Evolutionary conservation across 768 basidiomycete genomes (phyloP).

Genomic region (Pleurotus djamor): DNA sequence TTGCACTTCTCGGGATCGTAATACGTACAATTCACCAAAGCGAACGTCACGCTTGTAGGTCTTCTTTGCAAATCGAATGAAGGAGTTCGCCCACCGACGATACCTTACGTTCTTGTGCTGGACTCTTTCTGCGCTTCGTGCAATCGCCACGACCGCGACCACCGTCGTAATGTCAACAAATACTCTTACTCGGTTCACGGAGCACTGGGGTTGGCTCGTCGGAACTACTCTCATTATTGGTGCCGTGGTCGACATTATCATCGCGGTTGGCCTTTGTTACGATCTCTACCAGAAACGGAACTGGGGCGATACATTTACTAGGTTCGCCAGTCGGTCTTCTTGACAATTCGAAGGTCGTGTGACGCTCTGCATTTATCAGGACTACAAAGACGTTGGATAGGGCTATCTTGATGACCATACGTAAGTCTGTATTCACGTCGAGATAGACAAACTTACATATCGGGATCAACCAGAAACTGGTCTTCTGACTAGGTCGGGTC

Average conservation of each 20-base stretch:
- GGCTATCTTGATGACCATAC: conserved; percentile 9
- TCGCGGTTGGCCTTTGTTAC: conserved; percentile 27
- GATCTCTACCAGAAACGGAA: conserved; percentile 20
- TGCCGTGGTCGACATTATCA: conserved; percentile 24
- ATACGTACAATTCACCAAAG: too few species aligned
- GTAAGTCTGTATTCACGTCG: background rate
- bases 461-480: conserved; percentile 5
- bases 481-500: conserved; percentile 7
- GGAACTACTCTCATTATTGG: conserved; percentile 23
- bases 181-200: conserved; percentile 20
- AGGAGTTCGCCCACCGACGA: conserved; percentile 21
- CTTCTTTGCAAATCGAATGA: conserved; percentile 28
- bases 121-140: conserved; percentile 18
- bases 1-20: background rate
- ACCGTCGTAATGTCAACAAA: conserved; percentile 7
- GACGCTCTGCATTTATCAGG: background rate
- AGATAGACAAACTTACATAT: background rate
- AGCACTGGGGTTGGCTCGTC: conserved; percentile 26
- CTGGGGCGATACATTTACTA: conserved; percentile 14
- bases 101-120: conserved; percentile 24
- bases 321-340: background rate
- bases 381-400: conserved; percentile 7
- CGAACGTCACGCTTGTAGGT: conserved; percentile 4
- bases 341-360: too few species aligned
- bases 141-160: conserved; percentile 24